phyloP scores from a whole-genome alignment of 1,284 basidiomycete species.

The Melampsora americana region DNA sequence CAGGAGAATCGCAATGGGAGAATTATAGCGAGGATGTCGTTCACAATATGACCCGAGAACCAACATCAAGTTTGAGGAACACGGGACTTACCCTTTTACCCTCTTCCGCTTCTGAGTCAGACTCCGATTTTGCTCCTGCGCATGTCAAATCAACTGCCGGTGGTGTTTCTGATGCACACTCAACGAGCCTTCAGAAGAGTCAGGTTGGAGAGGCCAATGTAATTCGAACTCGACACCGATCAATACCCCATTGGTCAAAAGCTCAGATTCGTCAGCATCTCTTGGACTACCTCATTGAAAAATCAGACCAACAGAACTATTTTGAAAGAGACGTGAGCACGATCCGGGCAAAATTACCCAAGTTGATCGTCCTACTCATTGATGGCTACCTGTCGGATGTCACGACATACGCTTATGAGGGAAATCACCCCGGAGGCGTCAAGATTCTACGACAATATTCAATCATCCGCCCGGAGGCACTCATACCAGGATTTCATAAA shows the following conservation, averaged over 20 bases:
- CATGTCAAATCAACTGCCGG: no score
- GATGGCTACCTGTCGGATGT: slow-evolving; percentile 66
- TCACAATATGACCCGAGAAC: slow-evolving; percentile 9
- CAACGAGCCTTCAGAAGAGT: background rate
- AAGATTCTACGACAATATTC: slow-evolving; percentile 26
- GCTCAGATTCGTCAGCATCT: background rate
- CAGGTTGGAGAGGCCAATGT: background rate
- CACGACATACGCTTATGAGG: slow-evolving; percentile 59
- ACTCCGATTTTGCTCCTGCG: no score
- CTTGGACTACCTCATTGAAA: background rate
- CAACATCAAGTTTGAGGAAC: background rate
- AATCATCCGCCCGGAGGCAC: slow-evolving; percentile 16
- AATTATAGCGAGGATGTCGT: background rate
- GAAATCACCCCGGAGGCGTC: slow-evolving; percentile 48
- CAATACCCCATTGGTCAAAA: background rate
- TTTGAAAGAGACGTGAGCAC: slow-evolving; percentile 11
- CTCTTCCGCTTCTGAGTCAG: no score
- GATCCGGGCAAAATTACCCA: slow-evolving; percentile 55
- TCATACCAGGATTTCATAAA: background rate
- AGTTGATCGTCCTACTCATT: slow-evolving; percentile 60
- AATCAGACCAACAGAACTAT: background rate
- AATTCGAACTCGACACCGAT: background rate
- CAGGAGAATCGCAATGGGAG: background rate
- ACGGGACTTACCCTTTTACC: background rate
- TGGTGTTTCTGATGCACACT: no score